Evolutionary conservation across 768 basidiomycete genomes (phyloP).

Genomic region (Tulasnella sp.): DNA sequence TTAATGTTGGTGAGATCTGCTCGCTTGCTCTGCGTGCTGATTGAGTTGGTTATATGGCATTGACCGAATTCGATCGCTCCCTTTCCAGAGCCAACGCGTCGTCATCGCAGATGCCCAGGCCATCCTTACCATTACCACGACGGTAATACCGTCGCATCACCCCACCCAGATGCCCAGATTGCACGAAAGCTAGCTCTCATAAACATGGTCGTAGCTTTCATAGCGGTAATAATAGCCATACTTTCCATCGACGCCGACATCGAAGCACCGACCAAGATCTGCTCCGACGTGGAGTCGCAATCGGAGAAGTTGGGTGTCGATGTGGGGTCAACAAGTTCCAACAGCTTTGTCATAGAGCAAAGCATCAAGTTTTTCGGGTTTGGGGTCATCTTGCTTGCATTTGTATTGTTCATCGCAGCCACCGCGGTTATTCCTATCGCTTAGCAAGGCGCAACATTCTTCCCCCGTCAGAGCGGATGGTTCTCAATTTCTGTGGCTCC

Average conservation of each 20-base stretch:
- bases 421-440: neutral
- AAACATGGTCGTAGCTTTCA: neutral
- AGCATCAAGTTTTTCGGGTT: neutral
- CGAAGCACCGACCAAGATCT: neutral
- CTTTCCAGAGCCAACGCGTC: neutral
- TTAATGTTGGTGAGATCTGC: neutral
- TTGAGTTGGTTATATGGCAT: neutral
- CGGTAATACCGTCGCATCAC: neutral
- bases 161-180: neutral
- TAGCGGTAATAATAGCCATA: neutral
- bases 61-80: neutral
- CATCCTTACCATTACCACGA: neutral
- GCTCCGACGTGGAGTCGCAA: neutral
- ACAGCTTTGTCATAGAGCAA: neutral
- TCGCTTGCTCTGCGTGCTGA: neutral
- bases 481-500: too few species aligned
- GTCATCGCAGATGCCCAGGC: slow-evolving; percentile 1
- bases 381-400: neutral
- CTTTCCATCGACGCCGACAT: neutral
- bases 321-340: neutral
- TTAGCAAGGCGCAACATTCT: neutral
- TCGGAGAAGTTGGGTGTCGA: neutral
- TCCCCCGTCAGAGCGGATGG: neutral
- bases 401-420: neutral
- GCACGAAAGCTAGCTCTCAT: neutral